Evolutionary conservation across 768 basidiomycete genomes (phyloP).

Genomic region (Kwoniella botswanensis): DNA sequence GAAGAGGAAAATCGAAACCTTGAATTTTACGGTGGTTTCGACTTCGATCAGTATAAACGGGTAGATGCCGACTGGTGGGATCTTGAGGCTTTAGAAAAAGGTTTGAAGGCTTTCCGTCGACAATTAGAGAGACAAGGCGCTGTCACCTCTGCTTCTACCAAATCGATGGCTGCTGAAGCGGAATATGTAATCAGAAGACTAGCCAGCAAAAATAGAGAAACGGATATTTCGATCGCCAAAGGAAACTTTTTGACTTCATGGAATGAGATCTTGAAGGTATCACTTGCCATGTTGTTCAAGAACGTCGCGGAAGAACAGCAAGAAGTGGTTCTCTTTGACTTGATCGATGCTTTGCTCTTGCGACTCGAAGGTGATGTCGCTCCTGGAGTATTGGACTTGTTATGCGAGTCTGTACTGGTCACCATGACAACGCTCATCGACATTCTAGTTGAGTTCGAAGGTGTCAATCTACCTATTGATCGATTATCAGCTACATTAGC

Average conservation of each 20-base stretch:
- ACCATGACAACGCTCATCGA: conserved; percentile 76
- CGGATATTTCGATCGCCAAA: conserved; percentile 75
- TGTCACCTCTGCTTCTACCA: conserved; percentile 65
- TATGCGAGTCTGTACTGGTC: conserved; percentile 81
- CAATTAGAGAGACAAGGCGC: conserved; percentile 71
- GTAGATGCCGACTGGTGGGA: conserved; percentile 48
- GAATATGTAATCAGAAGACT: conserved; percentile 80
- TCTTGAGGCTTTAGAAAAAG: conserved; percentile 68
- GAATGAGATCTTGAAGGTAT: conserved; percentile 81
- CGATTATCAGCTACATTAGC: conserved; percentile 75
- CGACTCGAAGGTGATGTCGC: conserved; percentile 71
- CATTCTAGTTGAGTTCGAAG: conserved; percentile 58
- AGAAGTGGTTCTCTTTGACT: conserved; percentile 87
- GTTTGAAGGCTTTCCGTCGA: conserved; percentile 69
- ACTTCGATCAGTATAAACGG: conserved; percentile 47
- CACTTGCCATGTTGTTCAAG: conserved; percentile 82
- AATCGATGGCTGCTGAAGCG: conserved; percentile 72
- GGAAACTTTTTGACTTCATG: conserved; percentile 78
- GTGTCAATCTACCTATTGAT: conserved; percentile 71
- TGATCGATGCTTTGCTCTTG: conserved; percentile 78
- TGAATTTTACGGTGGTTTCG: conserved; percentile 43
- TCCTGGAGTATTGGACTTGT: conserved; percentile 75
- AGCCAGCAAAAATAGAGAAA: conserved; percentile 83
- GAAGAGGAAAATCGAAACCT: conserved; percentile 18
- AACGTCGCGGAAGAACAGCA: conserved; percentile 79